Conservation (phyloP, 1,284 basidiomycete species). For the Pseudozyma tsukubaensis region DNA sequence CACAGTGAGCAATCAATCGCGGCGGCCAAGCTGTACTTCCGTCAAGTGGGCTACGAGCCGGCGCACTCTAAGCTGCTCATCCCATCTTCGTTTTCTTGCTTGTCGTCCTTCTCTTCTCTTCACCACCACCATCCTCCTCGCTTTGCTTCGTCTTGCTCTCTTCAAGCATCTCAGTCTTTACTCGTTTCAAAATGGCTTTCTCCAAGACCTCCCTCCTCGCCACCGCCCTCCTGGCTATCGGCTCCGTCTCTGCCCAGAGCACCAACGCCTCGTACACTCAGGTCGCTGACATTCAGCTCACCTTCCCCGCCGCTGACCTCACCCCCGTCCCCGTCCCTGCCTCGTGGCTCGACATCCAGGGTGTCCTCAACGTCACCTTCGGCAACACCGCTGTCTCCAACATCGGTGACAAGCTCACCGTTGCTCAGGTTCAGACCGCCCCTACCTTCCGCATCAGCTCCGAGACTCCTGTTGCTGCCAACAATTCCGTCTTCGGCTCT, state of each 20-base stretch:
- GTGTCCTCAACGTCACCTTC: constrained; percentile 53
- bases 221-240: constrained; percentile 36
- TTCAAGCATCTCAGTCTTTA: constrained; percentile 1
- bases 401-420: constrained; percentile 48
- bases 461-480: constrained; percentile 30
- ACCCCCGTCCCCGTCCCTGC: constrained; percentile 37
- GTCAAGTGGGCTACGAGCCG: no score
- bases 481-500: constrained; percentile 24
- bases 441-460: constrained; percentile 43
- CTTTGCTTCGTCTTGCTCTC: constrained; percentile 4
- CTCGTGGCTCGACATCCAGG: constrained; percentile 51
- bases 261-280: constrained; percentile 42
- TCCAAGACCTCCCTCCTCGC: constrained; percentile 41
- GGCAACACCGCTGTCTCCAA: constrained; percentile 36
- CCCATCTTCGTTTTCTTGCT: background rate
- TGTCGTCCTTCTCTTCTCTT: background rate
- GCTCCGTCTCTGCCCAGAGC: constrained; percentile 46
- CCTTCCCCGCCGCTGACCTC: constrained; percentile 46
- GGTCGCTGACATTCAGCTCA: constrained; percentile 48
- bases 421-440: constrained; percentile 45
- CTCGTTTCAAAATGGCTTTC: constrained; percentile 36
- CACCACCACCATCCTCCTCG: constrained; percentile 6
- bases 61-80: background rate
- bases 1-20: no score
- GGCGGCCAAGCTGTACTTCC: no score